These are phyloP conservation scores for Leishmania aethiopica DNA, from an alignment of 208 protist genomes.

Conservation along the genomic window DNA sequence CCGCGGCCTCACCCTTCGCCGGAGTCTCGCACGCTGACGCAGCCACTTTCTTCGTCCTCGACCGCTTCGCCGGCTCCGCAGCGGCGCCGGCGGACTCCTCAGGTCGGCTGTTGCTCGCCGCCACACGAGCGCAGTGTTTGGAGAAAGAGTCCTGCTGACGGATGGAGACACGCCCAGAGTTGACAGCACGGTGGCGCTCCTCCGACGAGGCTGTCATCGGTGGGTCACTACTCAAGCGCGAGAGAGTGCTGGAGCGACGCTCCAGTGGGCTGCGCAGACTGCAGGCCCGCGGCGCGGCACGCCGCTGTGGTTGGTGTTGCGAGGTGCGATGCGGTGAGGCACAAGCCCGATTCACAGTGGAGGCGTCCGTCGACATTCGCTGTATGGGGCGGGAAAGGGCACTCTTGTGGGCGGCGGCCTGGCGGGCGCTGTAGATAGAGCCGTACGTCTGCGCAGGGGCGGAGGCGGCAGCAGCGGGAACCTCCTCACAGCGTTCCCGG, in stretches of 20 bases:
- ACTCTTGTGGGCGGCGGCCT: conserved; percentile 13
- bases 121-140: conserved; percentile 43
- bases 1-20: conserved; percentile 1
- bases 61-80: neutral
- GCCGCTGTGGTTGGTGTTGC: conserved; percentile 9
- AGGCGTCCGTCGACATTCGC: neutral
- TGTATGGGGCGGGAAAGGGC: neutral
- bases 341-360: neutral
- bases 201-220: conserved; percentile 8
- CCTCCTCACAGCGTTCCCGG: conserved; percentile 21
- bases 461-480: neutral
- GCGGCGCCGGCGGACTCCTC: neutral
- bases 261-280: neutral
- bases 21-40: neutral
- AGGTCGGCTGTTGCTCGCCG: conserved; percentile 5
- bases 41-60: conserved; percentile 2
- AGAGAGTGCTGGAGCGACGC: conserved; percentile 13
- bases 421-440: conserved; percentile 25
- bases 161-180: conserved; percentile 12
- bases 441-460: conserved; percentile 14
- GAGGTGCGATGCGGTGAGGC: conserved; percentile 7
- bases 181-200: neutral
- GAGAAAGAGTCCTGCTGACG: conserved; percentile 44
- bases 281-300: conserved; percentile 1
- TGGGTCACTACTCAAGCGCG: conserved; percentile 17